Base-by-base conservation (phyloP, 495 filamentous ascomycete genomes). In the Trypethelium eluteriae region DNA sequence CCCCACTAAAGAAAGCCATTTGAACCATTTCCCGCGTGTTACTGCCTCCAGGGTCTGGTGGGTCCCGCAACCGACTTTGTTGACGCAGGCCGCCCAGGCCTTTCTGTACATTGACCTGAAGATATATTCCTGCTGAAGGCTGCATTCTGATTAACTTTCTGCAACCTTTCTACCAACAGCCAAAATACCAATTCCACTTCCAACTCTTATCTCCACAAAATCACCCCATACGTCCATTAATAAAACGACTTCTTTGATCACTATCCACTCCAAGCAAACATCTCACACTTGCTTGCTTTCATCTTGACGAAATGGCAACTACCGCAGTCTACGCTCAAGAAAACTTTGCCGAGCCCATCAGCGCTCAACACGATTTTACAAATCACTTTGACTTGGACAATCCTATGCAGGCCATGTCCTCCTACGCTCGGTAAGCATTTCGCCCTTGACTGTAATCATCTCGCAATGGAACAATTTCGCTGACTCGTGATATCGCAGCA, bases 301-400 rank as follows among this genome's bases (percentile, higher is more conserved):
- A 36, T 53, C 49, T n/a, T 5, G 36, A 59, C n/a, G 3, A 59
- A 18, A 36, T 36, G n/a, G 32, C 53, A 7, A 3, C 53, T 36
- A 35, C 53, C 36, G 62, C 61, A 66, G 73, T 71, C 49, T 77
- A 72, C 69, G 49, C 72, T 18, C 62, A 68, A 9, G 66, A 62
- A 0, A 34, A 63, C 50, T 73, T 68, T 64, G 67, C 69, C 32
- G 68, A 72, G 41, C 72, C 72, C 25, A 69, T 70, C 64, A 66
- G 67, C 14, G 67, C 70, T 34, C 72, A 74, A 41, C 70, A 76
- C 53, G 72, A 71, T 56, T 77, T 75, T 67, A 63, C 68, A n/a
- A 69, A 72, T 34, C 67, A 73, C 41, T 76, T 64, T 62, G 71
- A 72, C 59, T 46, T 74, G 4, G 66, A 67, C 12, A 63, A 72